Conservation (phyloP, 441 rosid species). For the Bruguiera hainesii region DNA sequence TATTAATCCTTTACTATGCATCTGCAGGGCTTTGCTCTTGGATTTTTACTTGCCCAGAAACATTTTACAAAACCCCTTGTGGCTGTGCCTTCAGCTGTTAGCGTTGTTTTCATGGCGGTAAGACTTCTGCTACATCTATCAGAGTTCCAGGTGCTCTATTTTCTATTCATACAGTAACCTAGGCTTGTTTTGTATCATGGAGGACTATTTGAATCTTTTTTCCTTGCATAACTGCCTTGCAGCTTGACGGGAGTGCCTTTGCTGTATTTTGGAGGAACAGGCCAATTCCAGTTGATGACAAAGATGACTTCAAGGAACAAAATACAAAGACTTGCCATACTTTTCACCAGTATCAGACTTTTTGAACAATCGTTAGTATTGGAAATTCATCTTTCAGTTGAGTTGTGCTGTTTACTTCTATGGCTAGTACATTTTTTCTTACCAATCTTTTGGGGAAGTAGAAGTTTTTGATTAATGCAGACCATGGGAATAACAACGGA, state of each 20-base stretch:
- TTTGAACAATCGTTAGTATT: too few species aligned
- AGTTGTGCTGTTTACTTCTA: too few species aligned
- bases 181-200: background rate
- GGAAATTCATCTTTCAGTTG: too few species aligned
- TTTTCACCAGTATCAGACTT: constrained; percentile 19
- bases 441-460: too few species aligned
- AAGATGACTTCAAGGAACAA: constrained; percentile 87
- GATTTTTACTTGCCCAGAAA: constrained; percentile 87
- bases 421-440: too few species aligned
- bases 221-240: constrained; percentile 22
- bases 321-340: constrained; percentile 80
- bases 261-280: constrained; percentile 90
- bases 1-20: constrained; percentile 1
- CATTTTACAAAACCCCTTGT: constrained; percentile 92
- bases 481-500: too few species aligned
- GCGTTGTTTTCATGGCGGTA: constrained; percentile 98
- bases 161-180: background rate
- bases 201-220: constrained; percentile 39
- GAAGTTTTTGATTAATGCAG: too few species aligned
- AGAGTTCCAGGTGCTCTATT: background rate
- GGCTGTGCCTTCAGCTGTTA: constrained; percentile 96
- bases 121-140: constrained; percentile 10
- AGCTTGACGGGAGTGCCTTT: constrained; percentile 93
- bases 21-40: constrained; percentile 87
- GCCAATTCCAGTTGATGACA: constrained; percentile 69